Base-by-base conservation (phyloP, 2,329 filamentous ascomycete genomes). In the Dryadomyces quercivorus region DNA sequence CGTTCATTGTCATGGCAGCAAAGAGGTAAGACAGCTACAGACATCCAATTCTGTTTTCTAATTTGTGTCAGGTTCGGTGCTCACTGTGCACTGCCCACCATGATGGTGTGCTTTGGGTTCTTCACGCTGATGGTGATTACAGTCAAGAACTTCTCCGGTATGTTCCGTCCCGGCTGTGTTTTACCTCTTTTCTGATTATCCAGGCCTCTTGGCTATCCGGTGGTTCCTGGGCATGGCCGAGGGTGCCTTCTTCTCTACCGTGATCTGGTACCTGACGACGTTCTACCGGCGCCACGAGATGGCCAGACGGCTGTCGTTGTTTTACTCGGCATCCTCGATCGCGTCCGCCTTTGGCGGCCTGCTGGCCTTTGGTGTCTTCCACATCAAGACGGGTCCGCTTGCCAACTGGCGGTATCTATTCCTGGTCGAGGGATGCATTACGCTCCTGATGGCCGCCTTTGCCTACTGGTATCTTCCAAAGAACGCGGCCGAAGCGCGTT, bases 301-400 rank as follows among this genome's bases (percentile, higher is more conserved):
- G 3, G 85, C 84, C 5, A 73, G 84, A 7, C 78, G 85, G 2
- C 71, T 88, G 2, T 84, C 84, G 22, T 70, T 88, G 54, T 88
- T 88, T 69, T 56, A 56, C 31, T 50, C 54, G 8, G 44, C 54
- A 3, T 31, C 45, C 20, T 50, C 50, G 38, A 53, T 56, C 2
- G 54, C 54, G 9, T 53, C 85, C 0, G 81, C 82, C 1, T 66
- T 67, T 12, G 81, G 81, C 1, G 86, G 85, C 51, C 65, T 85
- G n/a, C 84, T 85, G 15, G 43, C 74, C 1, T 76, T 74, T 57
- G 74, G 46, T 18, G 15, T 16, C 21, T 49, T 49, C 22, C 46
- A 49, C 6, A 75, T 75, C 62, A 59, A 66, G 22, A 61, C 65
- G 15, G 60, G 64, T 18, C 57, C 65, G 9, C 63, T 74, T 18